These are phyloP conservation scores for Thelephora ganbajun DNA, from an alignment of 768 basidiomycete genomes.

Conservation along the genomic window DNA sequence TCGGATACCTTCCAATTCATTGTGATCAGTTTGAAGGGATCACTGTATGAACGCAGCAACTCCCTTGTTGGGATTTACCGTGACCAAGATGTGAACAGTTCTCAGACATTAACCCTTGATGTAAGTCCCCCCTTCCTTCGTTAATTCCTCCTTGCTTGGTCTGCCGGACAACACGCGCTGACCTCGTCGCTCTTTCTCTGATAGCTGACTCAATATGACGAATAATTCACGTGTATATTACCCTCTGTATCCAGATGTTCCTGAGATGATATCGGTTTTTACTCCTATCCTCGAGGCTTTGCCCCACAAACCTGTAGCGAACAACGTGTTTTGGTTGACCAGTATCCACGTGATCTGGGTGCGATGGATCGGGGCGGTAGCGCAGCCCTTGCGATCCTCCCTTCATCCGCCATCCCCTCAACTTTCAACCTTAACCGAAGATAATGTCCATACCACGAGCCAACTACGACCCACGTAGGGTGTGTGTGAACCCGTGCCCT, in stretches of 20 bases:
- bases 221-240: slow-evolving; percentile 18
- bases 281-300: neutral
- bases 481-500: slow-evolving; percentile 82
- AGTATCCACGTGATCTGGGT: neutral
- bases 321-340: neutral
- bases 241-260: neutral
- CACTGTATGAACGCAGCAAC: slow-evolving; percentile 80
- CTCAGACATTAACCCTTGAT: slow-evolving; percentile 82
- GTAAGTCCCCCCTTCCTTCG: slow-evolving; percentile 27
- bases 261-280: neutral
- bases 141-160: neutral
- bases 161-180: neutral
- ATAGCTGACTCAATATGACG: slow-evolving; percentile 52
- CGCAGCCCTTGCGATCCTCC: too few relatives aligned
- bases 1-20: slow-evolving; percentile 87
- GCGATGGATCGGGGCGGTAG: too few relatives aligned
- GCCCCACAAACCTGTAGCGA: neutral
- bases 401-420: neutral
- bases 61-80: slow-evolving; percentile 90
- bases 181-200: neutral
- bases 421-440: too few relatives aligned
- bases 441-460: slow-evolving; percentile 54
- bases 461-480: slow-evolving; percentile 75
- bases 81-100: slow-evolving; percentile 89
- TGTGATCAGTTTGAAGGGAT: slow-evolving; percentile 92